Percentiles rank a stretch among this genome's conserved stretches.
Conservation (phyloP, 75 land plant species). For the Pseudotsuga menziesii region DNA sequence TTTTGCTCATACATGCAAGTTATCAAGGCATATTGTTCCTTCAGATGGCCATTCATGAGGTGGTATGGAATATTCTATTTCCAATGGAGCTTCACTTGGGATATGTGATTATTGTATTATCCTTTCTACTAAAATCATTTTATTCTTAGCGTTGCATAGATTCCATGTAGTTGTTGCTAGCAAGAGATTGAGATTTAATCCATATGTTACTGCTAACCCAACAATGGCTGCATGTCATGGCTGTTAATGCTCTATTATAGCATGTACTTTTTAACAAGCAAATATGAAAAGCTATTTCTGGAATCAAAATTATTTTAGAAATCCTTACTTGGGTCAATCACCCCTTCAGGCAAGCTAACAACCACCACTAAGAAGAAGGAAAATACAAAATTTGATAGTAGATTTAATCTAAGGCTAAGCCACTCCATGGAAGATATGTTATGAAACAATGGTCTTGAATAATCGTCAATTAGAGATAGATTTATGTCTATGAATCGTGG, state of each 20-base stretch:
- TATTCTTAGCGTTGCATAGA: conserved; percentile 76
- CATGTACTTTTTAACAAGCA: not conserved
- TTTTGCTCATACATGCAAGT: conserved; percentile 80
- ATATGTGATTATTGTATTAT: conserved; percentile 79
- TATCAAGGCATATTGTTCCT: conserved; percentile 64
- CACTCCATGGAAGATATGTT: conserved; percentile 78
- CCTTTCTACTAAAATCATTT: conserved; percentile 86
- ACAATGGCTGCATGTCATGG: conserved; percentile 62
- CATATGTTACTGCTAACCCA: conserved; percentile 91
- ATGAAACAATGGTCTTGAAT: conserved; percentile 81
- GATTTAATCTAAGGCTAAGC: conserved; percentile 76
- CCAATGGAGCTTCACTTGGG: conserved; percentile 77
- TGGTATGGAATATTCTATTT: conserved; percentile 54
- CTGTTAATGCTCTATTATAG: not conserved
- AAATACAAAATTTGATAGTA: conserved; percentile 75
- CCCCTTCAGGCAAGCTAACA: conserved; percentile 68
- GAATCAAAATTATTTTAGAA: conserved; percentile 1
- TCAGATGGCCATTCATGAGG: conserved; percentile 66
- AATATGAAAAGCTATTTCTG: not conserved
- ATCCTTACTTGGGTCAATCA: conserved; percentile 69
- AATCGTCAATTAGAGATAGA: conserved; percentile 43
- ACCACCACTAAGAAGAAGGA: conserved; percentile 70
- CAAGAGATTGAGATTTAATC: conserved; percentile 53
- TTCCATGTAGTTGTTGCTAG: conserved; percentile 69
- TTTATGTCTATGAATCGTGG: conserved; percentile 50